These are phyloP conservation scores for Colletotrichum zoysiae DNA, from an alignment of 2,329 filamentous ascomycete genomes.

Conservation along the genomic window DNA sequence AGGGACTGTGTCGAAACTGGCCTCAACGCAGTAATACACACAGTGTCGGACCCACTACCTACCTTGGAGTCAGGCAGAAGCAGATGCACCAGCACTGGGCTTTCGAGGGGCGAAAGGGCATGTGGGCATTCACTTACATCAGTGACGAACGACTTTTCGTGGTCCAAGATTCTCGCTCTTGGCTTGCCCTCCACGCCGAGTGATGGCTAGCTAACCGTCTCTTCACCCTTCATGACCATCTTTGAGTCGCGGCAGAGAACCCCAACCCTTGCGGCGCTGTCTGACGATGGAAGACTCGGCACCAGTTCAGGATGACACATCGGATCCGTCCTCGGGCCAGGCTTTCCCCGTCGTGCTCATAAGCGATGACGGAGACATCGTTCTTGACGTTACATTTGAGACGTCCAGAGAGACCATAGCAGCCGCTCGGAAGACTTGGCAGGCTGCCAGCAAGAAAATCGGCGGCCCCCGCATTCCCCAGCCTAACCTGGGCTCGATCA, in stretches of 20 bases:
- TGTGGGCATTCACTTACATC: conserved; percentile 3
- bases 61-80: conserved; percentile 8
- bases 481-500: conserved; percentile 52
- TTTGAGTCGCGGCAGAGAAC: conserved; percentile 23
- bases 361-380: conserved; percentile 69
- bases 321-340: conserved; percentile 42
- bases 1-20: neutral
- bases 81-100: neutral
- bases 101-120: conserved; percentile 21
- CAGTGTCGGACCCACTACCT: conserved; percentile 8
- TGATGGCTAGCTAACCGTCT: conserved; percentile 9
- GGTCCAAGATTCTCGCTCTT: neutral
- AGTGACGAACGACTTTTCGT: neutral
- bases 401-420: conserved; percentile 66
- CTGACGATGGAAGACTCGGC: conserved; percentile 45
- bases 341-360: conserved; percentile 62
- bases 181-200: neutral
- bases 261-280: conserved; percentile 18
- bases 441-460: conserved; percentile 49
- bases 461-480: conserved; percentile 45
- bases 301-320: conserved; percentile 44
- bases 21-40: neutral
- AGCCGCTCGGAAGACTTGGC: conserved; percentile 56
- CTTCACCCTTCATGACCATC: conserved; percentile 18
- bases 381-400: conserved; percentile 76